These are phyloP conservation scores for Scheffersomyces illinoinensis DNA, from an alignment of 1,139 yeast species.

Conservation along the genomic window DNA sequence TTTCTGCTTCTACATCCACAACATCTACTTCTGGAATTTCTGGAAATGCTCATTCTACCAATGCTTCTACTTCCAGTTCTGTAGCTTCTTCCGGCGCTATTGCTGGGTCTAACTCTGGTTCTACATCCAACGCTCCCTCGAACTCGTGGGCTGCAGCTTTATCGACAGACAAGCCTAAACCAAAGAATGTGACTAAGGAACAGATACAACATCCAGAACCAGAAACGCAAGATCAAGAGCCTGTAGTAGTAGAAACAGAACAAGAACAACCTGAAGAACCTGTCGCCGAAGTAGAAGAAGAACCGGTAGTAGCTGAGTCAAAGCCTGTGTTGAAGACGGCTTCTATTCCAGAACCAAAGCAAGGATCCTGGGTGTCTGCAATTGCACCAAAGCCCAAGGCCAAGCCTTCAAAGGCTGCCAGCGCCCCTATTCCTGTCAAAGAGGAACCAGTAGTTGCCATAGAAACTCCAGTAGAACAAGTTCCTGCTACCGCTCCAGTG, in stretches of 20 bases:
- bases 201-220: slow-evolving; percentile 13
- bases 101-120: background rate
- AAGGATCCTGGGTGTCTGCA: slow-evolving; percentile 60
- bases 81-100: slow-evolving; percentile 1
- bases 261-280: slow-evolving; percentile 10
- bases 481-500: slow-evolving; percentile 10
- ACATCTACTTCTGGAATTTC: slow-evolving; percentile 15
- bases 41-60: slow-evolving; percentile 14
- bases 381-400: slow-evolving; percentile 56
- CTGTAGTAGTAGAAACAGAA: slow-evolving; percentile 8
- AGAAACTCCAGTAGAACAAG: slow-evolving; percentile 4
- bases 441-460: slow-evolving; percentile 6
- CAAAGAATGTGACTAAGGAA: slow-evolving; percentile 25
- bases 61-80: slow-evolving; percentile 7
- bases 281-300: slow-evolving; percentile 5
- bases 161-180: slow-evolving; percentile 38
- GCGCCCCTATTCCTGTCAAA: slow-evolving; percentile 12
- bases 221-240: slow-evolving; percentile 9
- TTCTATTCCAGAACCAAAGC: slow-evolving; percentile 30
- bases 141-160: slow-evolving; percentile 58
- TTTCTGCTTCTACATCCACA: slow-evolving; percentile 2
- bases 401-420: slow-evolving; percentile 16
- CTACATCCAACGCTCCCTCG: slow-evolving; percentile 11
- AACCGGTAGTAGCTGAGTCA: slow-evolving; percentile 8
- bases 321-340: slow-evolving; percentile 32